phyloP scores from a whole-genome alignment of 805 yeast species.

The Starmerella roubikii region DNA sequence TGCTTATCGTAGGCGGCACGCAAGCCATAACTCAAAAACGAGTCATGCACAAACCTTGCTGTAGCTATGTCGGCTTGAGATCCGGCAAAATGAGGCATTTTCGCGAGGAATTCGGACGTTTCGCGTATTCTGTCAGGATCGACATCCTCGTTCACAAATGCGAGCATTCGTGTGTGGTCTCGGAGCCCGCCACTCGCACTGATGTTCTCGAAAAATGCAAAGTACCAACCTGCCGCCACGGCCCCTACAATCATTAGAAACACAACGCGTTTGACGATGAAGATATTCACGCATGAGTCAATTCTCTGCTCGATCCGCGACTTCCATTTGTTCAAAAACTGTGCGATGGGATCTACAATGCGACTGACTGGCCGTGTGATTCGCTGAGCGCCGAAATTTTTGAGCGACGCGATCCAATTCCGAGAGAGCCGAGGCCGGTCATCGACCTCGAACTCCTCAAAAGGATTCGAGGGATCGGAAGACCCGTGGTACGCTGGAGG shows the following conservation, averaged over 20 bases:
- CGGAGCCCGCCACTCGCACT: slow-evolving; percentile 36
- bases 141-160: slow-evolving; percentile 40
- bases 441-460: slow-evolving; percentile 14
- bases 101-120: slow-evolving; percentile 55
- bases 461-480: too few relatives aligned
- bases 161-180: slow-evolving; percentile 40
- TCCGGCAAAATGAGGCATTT: slow-evolving; percentile 80
- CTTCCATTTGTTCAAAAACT: slow-evolving; percentile 25
- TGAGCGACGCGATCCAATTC: slow-evolving; percentile 10
- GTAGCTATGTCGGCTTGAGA: slow-evolving; percentile 71
- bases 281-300: slow-evolving; percentile 67
- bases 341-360: slow-evolving; percentile 37
- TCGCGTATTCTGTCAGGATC: slow-evolving; percentile 44
- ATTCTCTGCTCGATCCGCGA: slow-evolving; percentile 43
- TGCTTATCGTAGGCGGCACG: slow-evolving; percentile 24
- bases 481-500: slow-evolving; percentile 1
- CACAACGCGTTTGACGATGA: slow-evolving; percentile 66
- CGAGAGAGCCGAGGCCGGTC: slow-evolving; percentile 1
- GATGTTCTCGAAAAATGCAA: slow-evolving; percentile 24
- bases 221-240: slow-evolving; percentile 43
- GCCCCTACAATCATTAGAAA: slow-evolving; percentile 49
- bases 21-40: slow-evolving; percentile 46
- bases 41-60: slow-evolving; percentile 48
- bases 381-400: slow-evolving; percentile 9
- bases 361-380: slow-evolving; percentile 32